Percentiles rank a stretch among this genome's conserved stretches.
Evolutionary conservation across 1,284 basidiomycete genomes (phyloP).

Genomic region (Ganoderma sp.): DNA sequence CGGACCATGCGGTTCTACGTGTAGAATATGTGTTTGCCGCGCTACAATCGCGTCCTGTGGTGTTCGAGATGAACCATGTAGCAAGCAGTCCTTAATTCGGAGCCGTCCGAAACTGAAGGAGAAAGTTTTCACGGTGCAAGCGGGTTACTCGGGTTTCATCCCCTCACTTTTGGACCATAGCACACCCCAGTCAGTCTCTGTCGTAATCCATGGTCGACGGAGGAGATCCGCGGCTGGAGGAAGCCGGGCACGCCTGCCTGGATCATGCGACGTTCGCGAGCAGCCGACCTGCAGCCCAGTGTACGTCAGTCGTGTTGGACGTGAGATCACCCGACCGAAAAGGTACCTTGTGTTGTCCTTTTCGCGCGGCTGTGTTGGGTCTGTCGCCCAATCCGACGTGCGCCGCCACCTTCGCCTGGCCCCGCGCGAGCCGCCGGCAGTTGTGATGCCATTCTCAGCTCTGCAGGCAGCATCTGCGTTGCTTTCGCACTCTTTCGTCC

Average conservation of each 20-base stretch:
- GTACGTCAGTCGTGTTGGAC: conserved; percentile 2
- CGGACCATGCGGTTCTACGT: not conserved
- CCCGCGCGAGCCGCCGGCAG: conserved; percentile 11
- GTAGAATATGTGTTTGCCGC: not conserved
- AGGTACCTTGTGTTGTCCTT: conserved; percentile 9
- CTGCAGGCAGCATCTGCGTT: not conserved
- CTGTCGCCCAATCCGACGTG: conserved; percentile 8
- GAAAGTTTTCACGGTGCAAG: not conserved
- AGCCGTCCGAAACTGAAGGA: not conserved
- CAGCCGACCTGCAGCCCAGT: not conserved
- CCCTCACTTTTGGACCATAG: not conserved
- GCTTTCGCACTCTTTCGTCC: not conserved
- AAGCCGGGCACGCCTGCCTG: not conserved
- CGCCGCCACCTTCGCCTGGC: not conserved
- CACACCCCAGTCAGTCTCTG: not conserved
- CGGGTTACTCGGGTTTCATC: conserved; percentile 3
- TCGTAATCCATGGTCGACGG: not conserved
- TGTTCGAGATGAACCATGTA: not conserved
- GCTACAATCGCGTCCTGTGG: not conserved
- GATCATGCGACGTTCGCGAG: conserved; percentile 6
- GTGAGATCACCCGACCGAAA: conserved; percentile 14
- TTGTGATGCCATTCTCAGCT: conserved; percentile 13
- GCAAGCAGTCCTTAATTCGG: not conserved
- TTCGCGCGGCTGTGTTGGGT: conserved; percentile 7
- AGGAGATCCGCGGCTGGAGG: not conserved